Evolutionary conservation across 257 asterid genomes (phyloP).

Genomic region (Cruciata laevipes): DNA sequence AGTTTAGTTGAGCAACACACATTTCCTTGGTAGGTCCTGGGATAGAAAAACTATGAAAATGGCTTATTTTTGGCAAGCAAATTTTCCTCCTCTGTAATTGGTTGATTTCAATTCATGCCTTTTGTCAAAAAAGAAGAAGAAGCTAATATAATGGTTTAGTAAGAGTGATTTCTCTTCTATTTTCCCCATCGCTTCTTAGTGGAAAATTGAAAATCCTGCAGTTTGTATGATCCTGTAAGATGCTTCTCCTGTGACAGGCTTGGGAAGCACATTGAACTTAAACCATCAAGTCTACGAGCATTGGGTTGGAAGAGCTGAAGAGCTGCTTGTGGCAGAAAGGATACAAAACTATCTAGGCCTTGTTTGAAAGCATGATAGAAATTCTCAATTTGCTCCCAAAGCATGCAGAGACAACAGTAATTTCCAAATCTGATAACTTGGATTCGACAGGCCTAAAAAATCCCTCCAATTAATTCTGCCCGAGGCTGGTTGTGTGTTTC

Average conservation of each 20-base stretch:
- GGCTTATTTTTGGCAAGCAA: neutral
- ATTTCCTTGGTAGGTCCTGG: neutral
- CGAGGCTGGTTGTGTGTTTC: conserved; percentile 3
- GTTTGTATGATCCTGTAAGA: neutral
- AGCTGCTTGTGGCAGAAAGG: neutral
- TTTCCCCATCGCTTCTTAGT: neutral
- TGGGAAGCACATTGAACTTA: conserved; percentile 69
- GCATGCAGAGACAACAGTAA: neutral
- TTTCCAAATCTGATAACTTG: neutral
- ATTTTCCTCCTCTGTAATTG: neutral
- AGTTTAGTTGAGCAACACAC: neutral
- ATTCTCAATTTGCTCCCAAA: neutral
- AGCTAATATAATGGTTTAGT: too few relatives aligned
- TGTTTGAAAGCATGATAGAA: neutral
- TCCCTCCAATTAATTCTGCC: conserved; percentile 13
- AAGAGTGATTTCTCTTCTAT: too few relatives aligned
- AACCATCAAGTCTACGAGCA: conserved; percentile 49
- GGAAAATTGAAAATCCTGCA: neutral
- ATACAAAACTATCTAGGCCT: neutral
- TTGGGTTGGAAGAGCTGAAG: conserved; percentile 57
- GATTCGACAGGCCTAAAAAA: conserved; percentile 5
- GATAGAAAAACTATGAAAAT: too few relatives aligned
- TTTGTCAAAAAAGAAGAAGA: neutral
- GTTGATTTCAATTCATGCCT: neutral
- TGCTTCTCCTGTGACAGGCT: conserved; percentile 39